These are phyloP conservation scores for Amaranthus cruentus DNA, from an alignment of 148 eudicot species.

Conservation along the genomic window DNA sequence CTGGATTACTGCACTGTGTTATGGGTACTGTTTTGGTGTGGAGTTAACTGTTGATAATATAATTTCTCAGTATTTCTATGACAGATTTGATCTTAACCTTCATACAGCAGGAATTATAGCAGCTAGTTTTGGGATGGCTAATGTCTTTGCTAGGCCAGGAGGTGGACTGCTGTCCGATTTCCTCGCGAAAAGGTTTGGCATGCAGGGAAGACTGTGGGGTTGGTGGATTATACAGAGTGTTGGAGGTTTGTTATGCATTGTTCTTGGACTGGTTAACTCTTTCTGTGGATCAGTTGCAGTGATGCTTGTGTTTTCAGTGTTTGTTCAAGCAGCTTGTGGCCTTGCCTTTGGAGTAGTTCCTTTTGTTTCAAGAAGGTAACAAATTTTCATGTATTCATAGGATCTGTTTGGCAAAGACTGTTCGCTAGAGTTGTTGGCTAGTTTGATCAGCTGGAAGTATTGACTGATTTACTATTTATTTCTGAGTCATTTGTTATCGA, in stretches of 20 bases:
- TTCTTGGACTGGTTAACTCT: constrained; percentile 45
- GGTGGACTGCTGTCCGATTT: constrained; percentile 68
- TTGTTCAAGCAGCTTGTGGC: constrained; percentile 82
- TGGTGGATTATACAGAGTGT: constrained; percentile 59
- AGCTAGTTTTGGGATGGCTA: constrained; percentile 71
- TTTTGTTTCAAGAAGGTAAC: constrained; percentile 75
- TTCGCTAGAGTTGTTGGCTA: too few relatives aligned
- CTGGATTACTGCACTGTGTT: constrained; percentile 67
- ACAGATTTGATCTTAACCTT: constrained; percentile 50
- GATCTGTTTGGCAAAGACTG: not conserved
- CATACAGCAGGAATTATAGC: constrained; percentile 72
- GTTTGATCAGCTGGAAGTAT: too few relatives aligned
- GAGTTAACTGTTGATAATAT: constrained; percentile 78
- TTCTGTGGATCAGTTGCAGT: constrained; percentile 51
- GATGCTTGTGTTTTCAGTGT: constrained; percentile 68
- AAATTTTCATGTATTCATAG: not conserved
- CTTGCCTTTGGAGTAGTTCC: constrained; percentile 82
- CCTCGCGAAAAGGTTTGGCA: constrained; percentile 53
- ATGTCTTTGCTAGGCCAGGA: constrained; percentile 60
- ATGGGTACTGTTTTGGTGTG: constrained; percentile 83
- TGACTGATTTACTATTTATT: too few relatives aligned
- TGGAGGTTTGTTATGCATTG: constrained; percentile 54
- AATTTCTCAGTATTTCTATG: constrained; percentile 73
- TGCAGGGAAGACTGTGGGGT: constrained; percentile 78
- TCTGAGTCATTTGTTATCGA: not conserved